Conservation (phyloP, 2,329 filamentous ascomycete genomes). For the Pestalotiopsis sp. region DNA sequence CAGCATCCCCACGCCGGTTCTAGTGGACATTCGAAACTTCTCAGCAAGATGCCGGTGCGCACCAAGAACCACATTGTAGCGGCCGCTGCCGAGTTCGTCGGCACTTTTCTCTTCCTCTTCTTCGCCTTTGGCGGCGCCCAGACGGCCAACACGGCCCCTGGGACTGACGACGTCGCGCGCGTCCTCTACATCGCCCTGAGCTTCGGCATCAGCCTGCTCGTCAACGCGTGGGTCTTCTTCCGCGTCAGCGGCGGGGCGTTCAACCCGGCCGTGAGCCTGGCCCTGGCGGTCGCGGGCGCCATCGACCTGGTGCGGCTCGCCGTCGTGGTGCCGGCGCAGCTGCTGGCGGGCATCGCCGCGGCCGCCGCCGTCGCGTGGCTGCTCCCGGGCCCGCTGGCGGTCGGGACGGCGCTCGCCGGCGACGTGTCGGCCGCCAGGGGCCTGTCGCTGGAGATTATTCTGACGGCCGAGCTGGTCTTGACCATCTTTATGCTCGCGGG, state of each 20-base stretch:
- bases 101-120: conserved; percentile 36
- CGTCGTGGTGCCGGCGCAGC: conserved; percentile 49
- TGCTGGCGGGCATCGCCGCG: conserved; percentile 52
- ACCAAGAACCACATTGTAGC: conserved; percentile 32
- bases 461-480: conserved; percentile 56
- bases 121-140: conserved; percentile 37
- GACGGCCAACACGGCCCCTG: conserved; percentile 29
- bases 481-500: conserved; percentile 62
- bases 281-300: conserved; percentile 50
- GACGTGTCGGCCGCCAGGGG: conserved; percentile 49
- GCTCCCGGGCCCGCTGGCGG: conserved; percentile 50
- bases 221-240: conserved; percentile 49
- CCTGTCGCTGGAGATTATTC: conserved; percentile 56
- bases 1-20: neutral
- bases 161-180: conserved; percentile 23
- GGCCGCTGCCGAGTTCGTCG: conserved; percentile 32
- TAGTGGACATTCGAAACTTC: neutral
- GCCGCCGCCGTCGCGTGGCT: conserved; percentile 50
- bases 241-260: conserved; percentile 38
- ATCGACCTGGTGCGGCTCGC: conserved; percentile 39
- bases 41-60: conserved; percentile 19
- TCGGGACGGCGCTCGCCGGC: conserved; percentile 47
- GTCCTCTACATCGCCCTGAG: conserved; percentile 38
- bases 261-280: conserved; percentile 44
- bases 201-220: conserved; percentile 41